A percentile compares a stretch with the other conserved stretches of the same genome.
Conservation (phyloP, 2,329 filamentous ascomycete genomes). For the Paraphaeosphaeria sporulosa region DNA sequence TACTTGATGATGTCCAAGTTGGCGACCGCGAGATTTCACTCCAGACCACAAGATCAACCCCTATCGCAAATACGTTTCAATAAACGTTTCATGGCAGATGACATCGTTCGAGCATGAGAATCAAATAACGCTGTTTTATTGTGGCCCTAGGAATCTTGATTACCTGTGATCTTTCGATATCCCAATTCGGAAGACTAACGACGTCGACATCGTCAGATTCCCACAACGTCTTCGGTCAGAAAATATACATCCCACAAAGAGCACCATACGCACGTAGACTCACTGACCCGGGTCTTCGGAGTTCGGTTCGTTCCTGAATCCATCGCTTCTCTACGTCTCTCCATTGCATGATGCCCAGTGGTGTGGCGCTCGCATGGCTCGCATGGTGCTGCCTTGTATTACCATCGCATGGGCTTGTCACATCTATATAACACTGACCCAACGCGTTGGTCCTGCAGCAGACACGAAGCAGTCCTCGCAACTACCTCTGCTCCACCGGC, state of each 20-base stretch:
- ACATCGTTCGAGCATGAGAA: too few species aligned
- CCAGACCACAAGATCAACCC: too few species aligned
- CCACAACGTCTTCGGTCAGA: not conserved
- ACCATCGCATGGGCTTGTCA: not conserved
- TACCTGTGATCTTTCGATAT: not conserved
- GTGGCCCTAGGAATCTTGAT: too few species aligned
- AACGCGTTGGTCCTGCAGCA: not conserved
- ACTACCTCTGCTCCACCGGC: not conserved
- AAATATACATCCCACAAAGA: not conserved
- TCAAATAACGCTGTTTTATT: too few species aligned
- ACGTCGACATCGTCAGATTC: not conserved
- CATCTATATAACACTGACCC: not conserved
- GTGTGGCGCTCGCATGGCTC: slow-evolving; percentile 1
- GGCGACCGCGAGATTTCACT: not conserved
- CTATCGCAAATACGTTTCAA: too few species aligned
- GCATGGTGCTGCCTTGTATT: not conserved
- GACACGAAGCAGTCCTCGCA: not conserved
- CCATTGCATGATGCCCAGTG: not conserved
- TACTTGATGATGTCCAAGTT: not conserved
- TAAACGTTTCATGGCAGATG: too few species aligned
- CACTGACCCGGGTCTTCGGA: slow-evolving; percentile 1
- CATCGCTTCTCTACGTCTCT: not conserved
- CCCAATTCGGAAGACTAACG: not conserved
- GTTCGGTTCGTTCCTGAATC: not conserved
- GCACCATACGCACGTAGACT: not conserved